Percentiles rank a stretch among this genome's conserved stretches.
Evolutionary conservation across 2,329 filamentous ascomycete species (phyloP).

Genomic region (Aspergillus cejpii): DNA sequence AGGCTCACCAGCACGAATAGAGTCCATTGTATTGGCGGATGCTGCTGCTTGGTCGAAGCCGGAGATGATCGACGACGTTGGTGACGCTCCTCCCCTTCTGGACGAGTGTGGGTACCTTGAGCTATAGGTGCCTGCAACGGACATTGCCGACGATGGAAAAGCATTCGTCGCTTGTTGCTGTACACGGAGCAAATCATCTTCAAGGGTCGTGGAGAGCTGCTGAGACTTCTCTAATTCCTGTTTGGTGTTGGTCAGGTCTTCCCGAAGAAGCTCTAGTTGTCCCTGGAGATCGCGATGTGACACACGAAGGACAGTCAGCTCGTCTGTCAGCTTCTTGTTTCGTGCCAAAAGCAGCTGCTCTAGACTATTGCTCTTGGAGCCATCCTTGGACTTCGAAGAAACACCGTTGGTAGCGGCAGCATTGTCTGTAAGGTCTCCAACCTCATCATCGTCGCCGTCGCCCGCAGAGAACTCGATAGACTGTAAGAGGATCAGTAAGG

Average conservation of each 20-base stretch:
- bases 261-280: slow-evolving; percentile 70
- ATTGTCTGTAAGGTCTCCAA: slow-evolving; percentile 40
- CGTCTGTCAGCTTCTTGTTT: slow-evolving; percentile 94
- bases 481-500: slow-evolving; percentile 29
- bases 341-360: slow-evolving; percentile 86
- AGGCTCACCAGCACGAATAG: slow-evolving; percentile 58
- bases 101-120: slow-evolving; percentile 70
- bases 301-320: slow-evolving; percentile 84
- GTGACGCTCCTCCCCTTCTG: slow-evolving; percentile 66
- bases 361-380: slow-evolving; percentile 56
- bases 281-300: slow-evolving; percentile 87
- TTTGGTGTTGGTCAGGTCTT: slow-evolving; percentile 75
- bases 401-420: slow-evolving; percentile 42
- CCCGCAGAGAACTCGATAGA: slow-evolving; percentile 95
- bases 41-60: slow-evolving; percentile 70
- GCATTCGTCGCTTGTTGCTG: slow-evolving; percentile 78
- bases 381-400: slow-evolving; percentile 53
- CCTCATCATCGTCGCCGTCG: slow-evolving; percentile 69
- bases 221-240: slow-evolving; percentile 79
- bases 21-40: slow-evolving; percentile 48
- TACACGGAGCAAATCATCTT: slow-evolving; percentile 81
- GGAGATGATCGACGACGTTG: slow-evolving; percentile 95
- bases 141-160: slow-evolving; percentile 78
- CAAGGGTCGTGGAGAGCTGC: slow-evolving; percentile 77
- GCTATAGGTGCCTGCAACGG: slow-evolving; percentile 83